Evolutionary conservation across 2,329 filamentous ascomycete species (phyloP).

Genomic region (Xylaria sp.): DNA sequence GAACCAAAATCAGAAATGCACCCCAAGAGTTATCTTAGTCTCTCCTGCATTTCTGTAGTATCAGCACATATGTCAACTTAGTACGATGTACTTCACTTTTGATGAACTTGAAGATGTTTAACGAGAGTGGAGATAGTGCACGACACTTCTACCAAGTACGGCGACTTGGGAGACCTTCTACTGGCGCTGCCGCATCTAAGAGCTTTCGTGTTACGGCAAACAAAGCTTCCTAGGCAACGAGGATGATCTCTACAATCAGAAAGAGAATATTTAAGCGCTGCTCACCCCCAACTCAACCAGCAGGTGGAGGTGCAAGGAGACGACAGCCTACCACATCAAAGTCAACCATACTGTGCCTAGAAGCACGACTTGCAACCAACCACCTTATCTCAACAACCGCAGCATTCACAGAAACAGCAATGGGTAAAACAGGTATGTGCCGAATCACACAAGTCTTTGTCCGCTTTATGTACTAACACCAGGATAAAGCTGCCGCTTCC

Average conservation of each 20-base stretch:
- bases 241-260: neutral
- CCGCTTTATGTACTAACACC: neutral
- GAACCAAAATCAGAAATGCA: conserved; percentile 9
- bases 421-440: conserved; percentile 13
- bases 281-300: neutral
- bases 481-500: neutral
- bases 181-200: too few species aligned
- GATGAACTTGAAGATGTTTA: too few species aligned
- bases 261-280: conserved; percentile 4
- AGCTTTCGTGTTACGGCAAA: neutral
- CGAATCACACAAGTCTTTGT: neutral
- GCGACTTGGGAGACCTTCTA: too few species aligned
- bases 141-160: too few species aligned
- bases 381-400: neutral
- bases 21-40: neutral
- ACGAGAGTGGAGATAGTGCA: too few species aligned
- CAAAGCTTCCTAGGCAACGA: neutral
- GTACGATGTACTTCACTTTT: too few species aligned
- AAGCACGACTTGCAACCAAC: neutral
- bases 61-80: too few species aligned
- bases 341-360: neutral
- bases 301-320: neutral
- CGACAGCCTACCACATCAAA: neutral
- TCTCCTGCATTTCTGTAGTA: too few species aligned
- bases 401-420: neutral